Evolutionary conservation across 306 rosid genomes (phyloP), one percentile per base, ranked within the genome.

Genomic region (Corylus heterophylla): DNA sequence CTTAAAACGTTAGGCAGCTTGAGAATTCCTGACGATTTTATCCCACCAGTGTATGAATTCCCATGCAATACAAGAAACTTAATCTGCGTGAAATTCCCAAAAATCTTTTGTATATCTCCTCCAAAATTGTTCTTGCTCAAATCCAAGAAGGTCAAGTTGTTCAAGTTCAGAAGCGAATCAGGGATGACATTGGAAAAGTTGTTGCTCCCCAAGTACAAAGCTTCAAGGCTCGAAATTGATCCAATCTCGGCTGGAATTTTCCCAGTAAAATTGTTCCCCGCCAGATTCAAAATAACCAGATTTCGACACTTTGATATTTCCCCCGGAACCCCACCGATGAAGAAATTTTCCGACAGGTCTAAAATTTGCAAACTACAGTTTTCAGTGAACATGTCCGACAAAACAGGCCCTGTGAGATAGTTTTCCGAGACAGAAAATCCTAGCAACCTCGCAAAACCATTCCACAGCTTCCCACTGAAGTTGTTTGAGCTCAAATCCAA

Each of bases 401-500:
- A 82, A 56, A 93, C 74, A 10, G 52, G 9, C 75, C 96, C 98
- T 44, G 1, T 74, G n/a, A 95, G 87, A 54, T 22, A 0, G 69
- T 95, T 95, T 83, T 91, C 98, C 1, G 99, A 89, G 47, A 81
- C 86, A 31, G 96, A 93, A 79, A 95, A 91, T 50, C 58, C 51
- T 42, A 11, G 84, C 42, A 92, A 89, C 86, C 88, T 88, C 0
- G 84, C 77, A 85, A 93, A 86, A 1, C 88, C 90, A 81, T 45
- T 73, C 99, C 97, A 89, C 11, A 95, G 47, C 1, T 76, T 77
- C n/a, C 96, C 99, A 76, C 68, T 82, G 1, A 95, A 87, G 4
- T 67, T 49, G 75, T 95, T 95, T 12, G 93, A 64, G 87, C 99
- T 91, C 87, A 95, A 87, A 88, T 95, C 99, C 89, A 95, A 82